Evolutionary conservation across 2,329 filamentous ascomycete species (phyloP).

Genomic region (Trichoderma hamatum): DNA sequence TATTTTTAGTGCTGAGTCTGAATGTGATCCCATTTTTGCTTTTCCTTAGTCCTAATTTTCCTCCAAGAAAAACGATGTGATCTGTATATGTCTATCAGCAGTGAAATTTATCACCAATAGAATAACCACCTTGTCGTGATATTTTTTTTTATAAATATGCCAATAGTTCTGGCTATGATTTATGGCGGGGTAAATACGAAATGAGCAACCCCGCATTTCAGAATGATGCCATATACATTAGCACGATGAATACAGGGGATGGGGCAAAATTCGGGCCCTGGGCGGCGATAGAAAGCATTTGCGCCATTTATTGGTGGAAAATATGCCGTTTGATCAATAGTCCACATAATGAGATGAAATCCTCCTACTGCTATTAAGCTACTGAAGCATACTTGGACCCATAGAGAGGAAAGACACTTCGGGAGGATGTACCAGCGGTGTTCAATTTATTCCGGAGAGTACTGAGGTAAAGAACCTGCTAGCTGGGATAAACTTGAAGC

Average conservation of each 20-base stretch:
- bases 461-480: background rate
- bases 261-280: background rate
- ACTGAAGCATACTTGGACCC: background rate
- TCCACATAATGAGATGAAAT: background rate
- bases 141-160: background rate
- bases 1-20: slow-evolving; percentile 23
- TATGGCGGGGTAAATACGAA: background rate
- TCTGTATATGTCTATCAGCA: background rate
- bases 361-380: background rate
- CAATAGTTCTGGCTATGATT: background rate
- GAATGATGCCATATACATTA: slow-evolving; percentile 14
- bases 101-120: background rate
- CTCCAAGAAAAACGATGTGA: background rate
- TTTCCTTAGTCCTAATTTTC: too few species aligned
- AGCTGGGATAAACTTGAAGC: background rate
- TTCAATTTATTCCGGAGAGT: background rate
- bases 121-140: background rate
- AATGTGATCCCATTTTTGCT: slow-evolving; percentile 10
- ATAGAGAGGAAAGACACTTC: background rate
- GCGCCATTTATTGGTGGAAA: background rate
- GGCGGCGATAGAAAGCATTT: slow-evolving; percentile 1
- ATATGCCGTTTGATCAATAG: background rate
- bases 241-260: slow-evolving; percentile 19
- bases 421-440: background rate
- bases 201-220: slow-evolving; percentile 15